Base-by-base conservation (phyloP, 2,329 filamentous ascomycete species). In the Epichloe brachyelytri region DNA sequence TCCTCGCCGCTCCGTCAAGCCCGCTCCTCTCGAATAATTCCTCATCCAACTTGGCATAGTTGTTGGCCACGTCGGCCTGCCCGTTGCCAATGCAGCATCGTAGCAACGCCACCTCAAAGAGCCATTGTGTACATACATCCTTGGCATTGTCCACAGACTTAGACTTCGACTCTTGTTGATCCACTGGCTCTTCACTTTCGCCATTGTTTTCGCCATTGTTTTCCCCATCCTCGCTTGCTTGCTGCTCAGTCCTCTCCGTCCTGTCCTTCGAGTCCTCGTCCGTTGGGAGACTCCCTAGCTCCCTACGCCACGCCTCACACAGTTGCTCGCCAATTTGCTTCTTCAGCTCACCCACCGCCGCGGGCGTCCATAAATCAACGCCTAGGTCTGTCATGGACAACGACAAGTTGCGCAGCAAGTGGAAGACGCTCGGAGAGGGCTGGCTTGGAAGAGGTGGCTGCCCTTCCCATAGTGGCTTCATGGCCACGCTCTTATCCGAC, bases 391-490 rank as follows among this genome's bases (percentile, higher is more conserved):
- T 77, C 88, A 96, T 94, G 5, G 75, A 71, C 45, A 71, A 68
- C 4, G 79, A 78, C 30, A 95, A 62, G 43, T 73, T 73, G 22
- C 80, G 79, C 46, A 96, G 61, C 50, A 94, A 82, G 53, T 76
- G 78, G 62, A 95, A 95, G 0, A 81, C 72, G 19, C 76, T 74
- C 0, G 87, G 82, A 0, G 88, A 91, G 1, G 88, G 88, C 60
- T 93, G 87, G 5, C 81, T 75, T 0, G 91, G 91, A 41, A 95
- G 64, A 26, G 80, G 73, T 0, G 86, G 86, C 38, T 79, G 72
- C 0, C 86, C 86, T 62, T 94, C 88, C 90, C 90, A 96, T 0
- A 96, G 71, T 0, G 78, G 74, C 48, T 82, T 75, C 6, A 83
- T 82, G 2, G 76, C 73, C 0, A 86, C 74, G 30, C 61, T 68